These are phyloP conservation scores for Breynia disticha DNA, from an alignment of 441 rosid genomes.

Conservation along the genomic window DNA sequence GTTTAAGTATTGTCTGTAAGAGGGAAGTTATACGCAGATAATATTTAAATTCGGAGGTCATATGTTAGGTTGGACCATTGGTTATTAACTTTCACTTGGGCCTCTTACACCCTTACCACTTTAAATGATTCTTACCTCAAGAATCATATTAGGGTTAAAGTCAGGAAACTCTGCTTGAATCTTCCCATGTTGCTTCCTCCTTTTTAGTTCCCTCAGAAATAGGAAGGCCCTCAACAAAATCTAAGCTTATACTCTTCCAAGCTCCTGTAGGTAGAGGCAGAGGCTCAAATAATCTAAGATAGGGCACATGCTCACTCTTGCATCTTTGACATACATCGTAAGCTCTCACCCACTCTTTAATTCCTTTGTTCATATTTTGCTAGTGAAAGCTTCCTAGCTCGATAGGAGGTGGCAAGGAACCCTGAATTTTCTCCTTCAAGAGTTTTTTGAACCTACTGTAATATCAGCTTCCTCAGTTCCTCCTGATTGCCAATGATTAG, in stretches of 20 bases:
- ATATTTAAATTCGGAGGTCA: too few species aligned
- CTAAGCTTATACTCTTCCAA: background rate
- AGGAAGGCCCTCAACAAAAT: background rate
- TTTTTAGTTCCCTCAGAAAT: background rate
- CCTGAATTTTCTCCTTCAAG: background rate
- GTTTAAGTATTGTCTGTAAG: too few species aligned
- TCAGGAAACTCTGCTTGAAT: too few species aligned
- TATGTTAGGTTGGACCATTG: too few species aligned
- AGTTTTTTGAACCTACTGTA: background rate
- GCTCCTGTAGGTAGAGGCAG: background rate
- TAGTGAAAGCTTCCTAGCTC: background rate
- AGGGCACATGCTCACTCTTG: background rate
- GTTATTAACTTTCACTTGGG: too few species aligned
- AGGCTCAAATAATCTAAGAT: conserved; percentile 4
- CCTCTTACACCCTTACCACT: too few species aligned
- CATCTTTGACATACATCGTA: background rate
- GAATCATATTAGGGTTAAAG: too few species aligned
- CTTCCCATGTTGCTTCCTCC: too few species aligned
- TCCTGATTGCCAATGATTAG: background rate
- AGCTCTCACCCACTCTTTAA: background rate
- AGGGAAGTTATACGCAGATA: too few species aligned
- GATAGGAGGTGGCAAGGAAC: background rate
- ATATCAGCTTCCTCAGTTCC: background rate
- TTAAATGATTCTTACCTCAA: too few species aligned
- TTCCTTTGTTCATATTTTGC: background rate